Evolutionary conservation across 352 stramenopile species (phyloP).

Genomic region (Phytophthora ramorum): DNA sequence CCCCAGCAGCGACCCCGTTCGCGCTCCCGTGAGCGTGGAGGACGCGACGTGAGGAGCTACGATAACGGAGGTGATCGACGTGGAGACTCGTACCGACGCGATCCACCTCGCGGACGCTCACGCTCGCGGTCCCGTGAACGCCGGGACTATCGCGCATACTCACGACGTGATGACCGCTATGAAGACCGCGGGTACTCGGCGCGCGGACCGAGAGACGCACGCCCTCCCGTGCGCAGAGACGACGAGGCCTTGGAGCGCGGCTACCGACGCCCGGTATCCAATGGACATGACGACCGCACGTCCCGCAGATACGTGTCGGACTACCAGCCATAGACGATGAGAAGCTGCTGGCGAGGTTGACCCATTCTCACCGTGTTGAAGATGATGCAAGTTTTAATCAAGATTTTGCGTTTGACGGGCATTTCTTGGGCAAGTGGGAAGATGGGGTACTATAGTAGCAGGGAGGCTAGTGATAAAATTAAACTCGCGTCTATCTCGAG

Average conservation of each 20-base stretch:
- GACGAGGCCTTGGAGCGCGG: slow-evolving; percentile 43
- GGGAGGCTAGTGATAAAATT: slow-evolving; percentile 23
- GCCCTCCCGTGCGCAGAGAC: slow-evolving; percentile 26
- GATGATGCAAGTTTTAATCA: slow-evolving; percentile 19
- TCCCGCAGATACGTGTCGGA: slow-evolving; percentile 55
- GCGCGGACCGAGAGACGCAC: slow-evolving; percentile 26
- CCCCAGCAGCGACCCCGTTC: slow-evolving; percentile 35
- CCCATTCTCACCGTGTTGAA: neutral
- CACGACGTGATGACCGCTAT: slow-evolving; percentile 37
- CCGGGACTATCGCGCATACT: slow-evolving; percentile 28
- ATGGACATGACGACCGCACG: slow-evolving; percentile 66
- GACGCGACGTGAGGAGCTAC: slow-evolving; percentile 15
- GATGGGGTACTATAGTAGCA: slow-evolving; percentile 33
- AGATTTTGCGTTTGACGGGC: neutral
- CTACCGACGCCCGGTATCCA: slow-evolving; percentile 43
- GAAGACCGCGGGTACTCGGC: slow-evolving; percentile 48
- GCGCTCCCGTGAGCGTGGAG: slow-evolving; percentile 29
- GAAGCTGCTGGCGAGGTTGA: neutral
- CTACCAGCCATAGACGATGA: slow-evolving; percentile 46
- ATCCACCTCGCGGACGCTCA: slow-evolving; percentile 20
- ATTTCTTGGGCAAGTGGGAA: neutral
- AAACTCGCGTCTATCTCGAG: slow-evolving; percentile 26
- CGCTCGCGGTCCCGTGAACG: slow-evolving; percentile 37
- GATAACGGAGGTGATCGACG: slow-evolving; percentile 19
- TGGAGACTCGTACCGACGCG: slow-evolving; percentile 30